Conservation (phyloP, 768 basidiomycete species). For the Crepidotus variabilis region DNA sequence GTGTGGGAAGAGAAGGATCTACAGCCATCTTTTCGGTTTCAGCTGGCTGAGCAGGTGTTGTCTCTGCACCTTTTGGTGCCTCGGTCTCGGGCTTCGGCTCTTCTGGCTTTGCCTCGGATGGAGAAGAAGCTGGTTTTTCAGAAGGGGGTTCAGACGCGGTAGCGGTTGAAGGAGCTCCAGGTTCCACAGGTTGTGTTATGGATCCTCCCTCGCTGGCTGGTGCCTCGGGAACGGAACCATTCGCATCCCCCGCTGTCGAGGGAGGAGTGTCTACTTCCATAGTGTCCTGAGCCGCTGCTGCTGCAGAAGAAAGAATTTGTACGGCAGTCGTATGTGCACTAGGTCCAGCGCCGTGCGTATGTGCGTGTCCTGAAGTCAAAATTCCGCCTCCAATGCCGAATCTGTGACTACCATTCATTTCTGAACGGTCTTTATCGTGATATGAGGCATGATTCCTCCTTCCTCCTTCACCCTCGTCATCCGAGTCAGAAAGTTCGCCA, state of each 20-base stretch:
- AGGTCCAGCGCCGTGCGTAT: constrained; percentile 71
- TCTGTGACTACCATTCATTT: constrained; percentile 41
- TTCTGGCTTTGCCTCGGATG: neutral
- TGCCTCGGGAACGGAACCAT: constrained; percentile 4
- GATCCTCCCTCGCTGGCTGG: neutral
- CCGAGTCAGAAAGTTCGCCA: constrained; percentile 92
- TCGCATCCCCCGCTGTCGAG: constrained; percentile 25
- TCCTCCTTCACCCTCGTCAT: constrained; percentile 93
- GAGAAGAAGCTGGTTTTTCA: constrained; percentile 3
- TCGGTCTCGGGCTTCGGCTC: neutral
- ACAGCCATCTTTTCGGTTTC: constrained; percentile 16
- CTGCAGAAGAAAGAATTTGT: constrained; percentile 34
- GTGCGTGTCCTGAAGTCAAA: constrained; percentile 55
- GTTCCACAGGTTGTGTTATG: neutral
- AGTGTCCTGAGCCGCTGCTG: constrained; percentile 17
- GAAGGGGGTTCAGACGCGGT: neutral
- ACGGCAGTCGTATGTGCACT: constrained; percentile 63
- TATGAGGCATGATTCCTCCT: constrained; percentile 66
- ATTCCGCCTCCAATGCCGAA: constrained; percentile 72
- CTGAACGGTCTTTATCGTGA: constrained; percentile 49
- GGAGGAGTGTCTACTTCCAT: constrained; percentile 44
- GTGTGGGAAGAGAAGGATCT: constrained; percentile 8
- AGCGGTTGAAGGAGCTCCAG: constrained; percentile 1
- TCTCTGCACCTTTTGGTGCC: neutral
- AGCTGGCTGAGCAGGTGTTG: neutral